These are phyloP conservation scores for Rhizopogon vinicolor DNA, from an alignment of 768 basidiomycete genomes.

Conservation along the genomic window DNA sequence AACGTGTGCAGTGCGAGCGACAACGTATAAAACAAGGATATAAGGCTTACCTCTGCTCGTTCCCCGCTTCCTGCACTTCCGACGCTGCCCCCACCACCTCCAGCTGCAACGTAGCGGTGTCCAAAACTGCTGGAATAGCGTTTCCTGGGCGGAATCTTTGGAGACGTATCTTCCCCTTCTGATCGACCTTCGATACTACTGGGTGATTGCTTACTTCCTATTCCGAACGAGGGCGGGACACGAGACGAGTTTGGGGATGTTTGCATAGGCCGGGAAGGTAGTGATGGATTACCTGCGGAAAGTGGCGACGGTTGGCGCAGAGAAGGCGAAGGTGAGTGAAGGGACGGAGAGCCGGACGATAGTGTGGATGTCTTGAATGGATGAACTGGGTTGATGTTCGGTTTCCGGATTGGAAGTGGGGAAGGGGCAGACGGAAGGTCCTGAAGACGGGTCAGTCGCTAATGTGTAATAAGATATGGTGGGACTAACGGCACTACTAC, in stretches of 20 bases:
- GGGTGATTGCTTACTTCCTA: constrained; percentile 29
- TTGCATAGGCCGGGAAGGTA: constrained; percentile 32
- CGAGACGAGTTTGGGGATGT: constrained; percentile 40
- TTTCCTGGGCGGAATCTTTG: constrained; percentile 36
- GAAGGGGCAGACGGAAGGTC: constrained; percentile 34
- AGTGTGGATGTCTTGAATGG: constrained; percentile 49
- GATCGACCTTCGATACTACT: constrained; percentile 38
- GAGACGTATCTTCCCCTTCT: constrained; percentile 29
- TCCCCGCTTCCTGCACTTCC: constrained; percentile 37
- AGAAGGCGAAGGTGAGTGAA: constrained; percentile 45
- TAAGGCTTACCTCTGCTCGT: constrained; percentile 18
- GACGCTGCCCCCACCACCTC: constrained; percentile 28
- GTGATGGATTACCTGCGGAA: constrained; percentile 27
- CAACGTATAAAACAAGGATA: background rate
- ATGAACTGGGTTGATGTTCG: constrained; percentile 36
- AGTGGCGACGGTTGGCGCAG: constrained; percentile 44
- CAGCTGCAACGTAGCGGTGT: constrained; percentile 53
- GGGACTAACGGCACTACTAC: constrained; percentile 20
- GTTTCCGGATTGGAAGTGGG: constrained; percentile 40
- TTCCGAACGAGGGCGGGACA: constrained; percentile 32
- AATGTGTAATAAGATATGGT: background rate
- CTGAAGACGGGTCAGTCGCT: constrained; percentile 13
- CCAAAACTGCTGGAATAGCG: constrained; percentile 79
- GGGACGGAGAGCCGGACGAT: constrained; percentile 44
- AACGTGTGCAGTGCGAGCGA: background rate